phyloP scores from a whole-genome alignment of 1,284 basidiomycete species.

The Inonotus obliquus region DNA sequence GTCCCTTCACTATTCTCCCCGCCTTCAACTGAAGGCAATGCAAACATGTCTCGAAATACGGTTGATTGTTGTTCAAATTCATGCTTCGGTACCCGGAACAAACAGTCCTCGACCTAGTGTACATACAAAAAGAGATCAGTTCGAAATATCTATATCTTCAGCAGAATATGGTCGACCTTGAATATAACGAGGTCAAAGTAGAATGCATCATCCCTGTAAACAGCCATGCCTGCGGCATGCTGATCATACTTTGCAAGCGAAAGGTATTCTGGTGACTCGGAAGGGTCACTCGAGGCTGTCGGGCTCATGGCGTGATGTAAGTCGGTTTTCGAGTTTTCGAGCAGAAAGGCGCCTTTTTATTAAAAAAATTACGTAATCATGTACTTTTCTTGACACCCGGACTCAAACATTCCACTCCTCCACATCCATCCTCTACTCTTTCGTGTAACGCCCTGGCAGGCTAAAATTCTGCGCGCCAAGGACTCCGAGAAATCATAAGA shows the following conservation, averaged over 20 bases:
- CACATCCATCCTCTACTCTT: neutral
- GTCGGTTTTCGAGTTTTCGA: no score
- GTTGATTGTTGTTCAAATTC: conserved; percentile 3
- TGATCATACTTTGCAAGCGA: neutral
- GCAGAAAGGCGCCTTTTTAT: no score
- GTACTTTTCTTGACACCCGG: no score
- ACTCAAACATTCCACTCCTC: neutral
- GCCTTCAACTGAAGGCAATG: neutral
- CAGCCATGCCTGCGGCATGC: no score
- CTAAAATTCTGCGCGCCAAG: neutral
- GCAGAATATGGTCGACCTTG: neutral
- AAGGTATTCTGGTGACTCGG: neutral
- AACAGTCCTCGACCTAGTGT: conserved; percentile 2
- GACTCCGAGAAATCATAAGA: neutral
- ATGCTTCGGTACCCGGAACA: neutral
- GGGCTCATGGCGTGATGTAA: no score
- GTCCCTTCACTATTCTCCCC: neutral
- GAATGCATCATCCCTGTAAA: neutral
- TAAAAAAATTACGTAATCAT: no score
- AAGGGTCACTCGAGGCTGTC: no score
- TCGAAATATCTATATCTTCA: neutral
- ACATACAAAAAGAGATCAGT: no score
- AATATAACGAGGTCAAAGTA: conserved; percentile 1
- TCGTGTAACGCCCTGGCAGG: neutral
- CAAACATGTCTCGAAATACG: conserved; percentile 10